phyloP scores from a whole-genome alignment of 148 eudicot genomes.

The Suaeda aralocaspica region DNA sequence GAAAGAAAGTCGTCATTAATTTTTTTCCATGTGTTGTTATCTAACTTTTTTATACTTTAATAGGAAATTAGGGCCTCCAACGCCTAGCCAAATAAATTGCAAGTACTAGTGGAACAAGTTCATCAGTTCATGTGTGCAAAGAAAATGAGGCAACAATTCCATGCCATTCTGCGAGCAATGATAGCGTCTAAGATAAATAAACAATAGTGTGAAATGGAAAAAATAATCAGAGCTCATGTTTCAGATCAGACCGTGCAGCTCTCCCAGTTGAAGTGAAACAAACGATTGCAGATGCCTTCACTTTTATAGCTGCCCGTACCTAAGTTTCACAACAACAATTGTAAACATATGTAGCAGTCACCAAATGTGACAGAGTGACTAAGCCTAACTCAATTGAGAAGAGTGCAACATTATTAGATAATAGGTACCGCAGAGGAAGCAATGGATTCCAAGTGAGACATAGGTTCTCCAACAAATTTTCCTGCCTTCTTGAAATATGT shows the following conservation, averaged over 20 bases:
- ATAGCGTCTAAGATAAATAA: no score
- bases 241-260: constrained; percentile 68
- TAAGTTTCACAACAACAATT: constrained; percentile 13
- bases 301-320: constrained; percentile 90
- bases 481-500: constrained; percentile 71
- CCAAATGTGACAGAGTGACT: background rate
- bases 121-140: background rate
- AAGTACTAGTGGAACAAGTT: no score
- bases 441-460: constrained; percentile 85
- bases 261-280: constrained; percentile 88
- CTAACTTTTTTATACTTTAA: no score
- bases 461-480: constrained; percentile 74
- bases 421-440: constrained; percentile 81
- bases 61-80: no score
- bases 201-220: background rate
- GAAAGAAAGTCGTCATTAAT: no score
- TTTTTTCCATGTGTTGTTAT: no score
- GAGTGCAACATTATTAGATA: background rate
- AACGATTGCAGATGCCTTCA: constrained; percentile 82
- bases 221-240: background rate
- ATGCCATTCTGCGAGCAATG: background rate
- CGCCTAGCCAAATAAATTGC: no score
- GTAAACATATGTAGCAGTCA: background rate
- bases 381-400: background rate
- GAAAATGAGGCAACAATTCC: background rate